Evolutionary conservation across 441 rosid species (phyloP).

Genomic region (Eutrema salsugineum): DNA sequence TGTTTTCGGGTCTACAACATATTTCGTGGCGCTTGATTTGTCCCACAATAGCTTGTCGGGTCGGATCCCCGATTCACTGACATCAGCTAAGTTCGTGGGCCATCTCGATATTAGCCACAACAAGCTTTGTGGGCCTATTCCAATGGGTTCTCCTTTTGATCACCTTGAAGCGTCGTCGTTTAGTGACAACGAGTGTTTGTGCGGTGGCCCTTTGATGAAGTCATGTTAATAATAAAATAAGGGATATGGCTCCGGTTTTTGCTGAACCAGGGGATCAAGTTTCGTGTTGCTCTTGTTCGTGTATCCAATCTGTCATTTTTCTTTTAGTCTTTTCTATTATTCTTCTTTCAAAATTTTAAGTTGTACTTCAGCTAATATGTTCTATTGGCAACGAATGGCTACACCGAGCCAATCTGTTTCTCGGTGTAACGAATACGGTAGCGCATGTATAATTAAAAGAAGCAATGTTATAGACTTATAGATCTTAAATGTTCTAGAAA

Average conservation of each 20-base stretch:
- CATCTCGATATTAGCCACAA: slow-evolving; percentile 85
- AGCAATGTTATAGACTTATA: slow-evolving; percentile 23
- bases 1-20: slow-evolving; percentile 63
- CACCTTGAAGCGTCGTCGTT: slow-evolving; percentile 70
- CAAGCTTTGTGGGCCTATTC: slow-evolving; percentile 81
- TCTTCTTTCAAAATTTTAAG: background rate
- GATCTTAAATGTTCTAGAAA: background rate
- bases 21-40: slow-evolving; percentile 69
- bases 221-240: slow-evolving; percentile 33
- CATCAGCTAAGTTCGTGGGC: slow-evolving; percentile 59
- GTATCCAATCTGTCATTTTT: background rate
- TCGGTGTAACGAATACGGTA: background rate
- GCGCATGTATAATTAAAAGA: background rate
- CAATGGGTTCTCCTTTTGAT: slow-evolving; percentile 69
- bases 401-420: background rate
- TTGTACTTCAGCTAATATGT: background rate
- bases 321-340: background rate
- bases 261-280: background rate
- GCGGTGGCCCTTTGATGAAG: slow-evolving; percentile 66
- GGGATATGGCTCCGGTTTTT: background rate
- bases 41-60: slow-evolving; percentile 66
- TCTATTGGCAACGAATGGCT: background rate
- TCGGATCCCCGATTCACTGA: slow-evolving; percentile 52
- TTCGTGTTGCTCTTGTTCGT: background rate
- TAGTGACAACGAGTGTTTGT: slow-evolving; percentile 55